Evolutionary conservation across 2,329 filamentous ascomycete species (phyloP).

Genomic region (Ceratocystis albifundus): DNA sequence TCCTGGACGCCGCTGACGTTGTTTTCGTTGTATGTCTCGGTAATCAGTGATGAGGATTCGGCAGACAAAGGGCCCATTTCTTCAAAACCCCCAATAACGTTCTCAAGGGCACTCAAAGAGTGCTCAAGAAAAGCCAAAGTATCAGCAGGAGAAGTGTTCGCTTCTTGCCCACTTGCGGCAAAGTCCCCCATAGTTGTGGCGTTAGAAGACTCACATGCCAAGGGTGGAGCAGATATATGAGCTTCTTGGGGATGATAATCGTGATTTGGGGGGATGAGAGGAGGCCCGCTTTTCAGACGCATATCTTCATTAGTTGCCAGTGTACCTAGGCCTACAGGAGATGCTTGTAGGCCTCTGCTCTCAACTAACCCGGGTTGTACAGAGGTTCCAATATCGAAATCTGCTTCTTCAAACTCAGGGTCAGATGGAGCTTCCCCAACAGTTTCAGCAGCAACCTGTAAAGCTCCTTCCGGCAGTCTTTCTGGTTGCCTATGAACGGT

Average conservation of each 20-base stretch:
- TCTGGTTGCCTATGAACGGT: neutral
- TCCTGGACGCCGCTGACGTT: neutral
- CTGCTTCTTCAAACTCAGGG: neutral
- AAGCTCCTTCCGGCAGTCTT: neutral
- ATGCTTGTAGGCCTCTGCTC: neutral
- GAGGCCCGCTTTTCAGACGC: too few species aligned
- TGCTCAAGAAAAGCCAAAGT: conserved; percentile 5
- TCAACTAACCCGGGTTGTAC: neutral
- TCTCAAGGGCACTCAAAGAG: conserved; percentile 6
- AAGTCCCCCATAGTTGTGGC: neutral
- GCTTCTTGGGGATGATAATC: neutral
- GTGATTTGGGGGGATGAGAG: neutral
- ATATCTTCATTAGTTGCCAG: neutral
- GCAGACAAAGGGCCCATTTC: neutral
- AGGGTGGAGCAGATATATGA: neutral
- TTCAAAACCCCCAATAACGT: neutral
- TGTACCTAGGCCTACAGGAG: neutral
- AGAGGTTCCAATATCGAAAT: neutral
- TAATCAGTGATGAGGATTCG: neutral
- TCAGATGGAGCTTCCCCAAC: neutral
- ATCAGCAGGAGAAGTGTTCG: neutral
- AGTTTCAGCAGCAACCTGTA: neutral
- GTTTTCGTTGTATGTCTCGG: neutral
- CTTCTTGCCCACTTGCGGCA: neutral
- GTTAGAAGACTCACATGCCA: neutral